Base-by-base conservation (phyloP, 2,329 filamentous ascomycete genomes). In the Pseudocercospora eumusae region DNA sequence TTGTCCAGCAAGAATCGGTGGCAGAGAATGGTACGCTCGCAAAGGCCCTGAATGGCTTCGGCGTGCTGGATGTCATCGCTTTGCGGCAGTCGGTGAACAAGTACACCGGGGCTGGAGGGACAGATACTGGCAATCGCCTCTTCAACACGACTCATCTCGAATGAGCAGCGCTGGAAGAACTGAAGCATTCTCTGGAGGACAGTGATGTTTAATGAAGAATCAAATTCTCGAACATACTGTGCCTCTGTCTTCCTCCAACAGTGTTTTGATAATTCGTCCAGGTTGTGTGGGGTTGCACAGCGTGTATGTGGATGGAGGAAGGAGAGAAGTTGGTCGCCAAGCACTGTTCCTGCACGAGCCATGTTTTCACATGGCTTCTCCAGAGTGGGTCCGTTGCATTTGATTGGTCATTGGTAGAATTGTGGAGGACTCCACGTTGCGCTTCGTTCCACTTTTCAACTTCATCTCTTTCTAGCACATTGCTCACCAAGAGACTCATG, bases 81-180 rank as follows among this genome's bases (percentile, higher is more conserved):
- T 77, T 89, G 44, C 78, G 84, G 0, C 20, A 83, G 1, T 88
- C 85, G 0, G 73, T 81, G 0, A 88, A 85, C 56, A 82, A 82
- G 66, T 88, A 80, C 70, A 83, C 74, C 0, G 84, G 84, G 0
- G 77, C 63, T 0, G 80, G 81, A 0, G 70, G 52, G 0, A 86
- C 82, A 0, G 85, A 88, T 68, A 88, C 84, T 0, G 84, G 84
- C 0, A 82, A 87, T 64, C 79, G 84, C 4, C 74, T 87, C 1
- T 87, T 86, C 70, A 86, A 86, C 69, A 87, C 82, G 0, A 83
- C 79, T 3, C 73, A 81, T 65, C 63, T 84, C 54, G 66, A 68
- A 50, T 79, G 64, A 75, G 28, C 15, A 27, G 45, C 23, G 3
- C 2, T 11, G 20, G 44, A 47, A 21, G n/a, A n/a, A n/a, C n/a